Percentiles rank a stretch among this genome's conserved stretches.
These are phyloP conservation scores for Neopestalotiopsis sp. DNA, from an alignment of 2,329 filamentous ascomycete species.

Conservation along the genomic window DNA sequence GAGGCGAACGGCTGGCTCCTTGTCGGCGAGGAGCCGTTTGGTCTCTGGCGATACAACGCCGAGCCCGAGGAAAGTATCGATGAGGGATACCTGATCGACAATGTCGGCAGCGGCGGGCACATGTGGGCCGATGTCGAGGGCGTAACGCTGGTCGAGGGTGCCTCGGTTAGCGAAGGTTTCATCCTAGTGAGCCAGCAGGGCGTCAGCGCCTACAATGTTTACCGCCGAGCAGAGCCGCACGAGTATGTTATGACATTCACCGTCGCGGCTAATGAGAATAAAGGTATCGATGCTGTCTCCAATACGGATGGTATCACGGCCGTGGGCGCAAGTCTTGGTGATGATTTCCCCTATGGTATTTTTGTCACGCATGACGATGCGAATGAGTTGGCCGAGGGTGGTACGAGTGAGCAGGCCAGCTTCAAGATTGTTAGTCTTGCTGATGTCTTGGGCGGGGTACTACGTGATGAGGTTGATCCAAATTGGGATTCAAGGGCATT, in stretches of 20 bases:
- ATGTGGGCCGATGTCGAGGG: slow-evolving; percentile 61
- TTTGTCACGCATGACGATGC: slow-evolving; percentile 60
- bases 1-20: slow-evolving; percentile 57
- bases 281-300: slow-evolving; percentile 53
- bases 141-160: slow-evolving; percentile 54
- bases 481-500: slow-evolving; percentile 46
- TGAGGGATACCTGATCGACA: slow-evolving; percentile 42
- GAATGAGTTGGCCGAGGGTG: slow-evolving; percentile 53
- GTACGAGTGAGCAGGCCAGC: slow-evolving; percentile 51
- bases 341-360: slow-evolving; percentile 48
- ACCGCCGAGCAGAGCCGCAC: slow-evolving; percentile 53
- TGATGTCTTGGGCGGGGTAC: slow-evolving; percentile 42
- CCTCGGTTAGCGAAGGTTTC: slow-evolving; percentile 49
- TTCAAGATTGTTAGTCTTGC: slow-evolving; percentile 55
- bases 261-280: slow-evolving; percentile 43
- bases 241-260: slow-evolving; percentile 56
- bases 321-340: slow-evolving; percentile 49
- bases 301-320: slow-evolving; percentile 60
- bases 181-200: slow-evolving; percentile 59
- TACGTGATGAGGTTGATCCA: slow-evolving; percentile 42
- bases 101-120: slow-evolving; percentile 48
- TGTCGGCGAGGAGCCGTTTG: slow-evolving; percentile 57
- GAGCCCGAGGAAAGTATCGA: slow-evolving; percentile 47
- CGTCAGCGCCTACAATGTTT: slow-evolving; percentile 58
- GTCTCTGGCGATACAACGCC: slow-evolving; percentile 57